Conservation (phyloP, 2,329 filamentous ascomycete species). For the Colletotrichum magnum region DNA sequence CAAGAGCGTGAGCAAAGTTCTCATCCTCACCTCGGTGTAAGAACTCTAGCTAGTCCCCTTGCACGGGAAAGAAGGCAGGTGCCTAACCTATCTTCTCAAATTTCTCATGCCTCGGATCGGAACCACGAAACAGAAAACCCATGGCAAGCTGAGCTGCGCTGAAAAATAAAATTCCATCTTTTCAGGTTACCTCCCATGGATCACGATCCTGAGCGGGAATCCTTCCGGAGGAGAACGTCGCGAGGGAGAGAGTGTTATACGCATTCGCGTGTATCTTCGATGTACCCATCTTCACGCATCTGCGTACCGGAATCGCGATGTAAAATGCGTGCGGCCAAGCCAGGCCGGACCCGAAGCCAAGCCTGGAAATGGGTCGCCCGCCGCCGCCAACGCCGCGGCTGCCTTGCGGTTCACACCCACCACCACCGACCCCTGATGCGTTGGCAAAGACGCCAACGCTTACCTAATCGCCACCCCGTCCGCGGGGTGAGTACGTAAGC, state of each 20-base stretch:
- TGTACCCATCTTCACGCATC: background rate
- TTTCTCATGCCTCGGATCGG: background rate
- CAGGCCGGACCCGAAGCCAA: background rate
- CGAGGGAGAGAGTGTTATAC: background rate
- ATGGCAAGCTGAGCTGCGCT: background rate
- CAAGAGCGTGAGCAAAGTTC: background rate
- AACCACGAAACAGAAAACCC: background rate
- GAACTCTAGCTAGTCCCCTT: constrained; percentile 12
- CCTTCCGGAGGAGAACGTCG: background rate
- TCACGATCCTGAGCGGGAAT: constrained; percentile 2
- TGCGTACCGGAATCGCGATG: background rate
- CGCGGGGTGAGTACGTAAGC: too few relatives aligned
- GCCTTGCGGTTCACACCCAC: constrained; percentile 34
- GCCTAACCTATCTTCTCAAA: background rate
- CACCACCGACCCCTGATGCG: too few relatives aligned
- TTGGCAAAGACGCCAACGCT: background rate
- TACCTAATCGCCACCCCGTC: background rate
- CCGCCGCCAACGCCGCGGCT: constrained; percentile 11
- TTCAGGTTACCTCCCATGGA: background rate
- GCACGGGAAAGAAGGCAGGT: background rate
- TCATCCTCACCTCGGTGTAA: constrained; percentile 33
- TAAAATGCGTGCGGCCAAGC: background rate
- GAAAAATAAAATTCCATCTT: background rate
- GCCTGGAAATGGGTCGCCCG: background rate
- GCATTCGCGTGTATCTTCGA: constrained; percentile 6